phyloP scores from a whole-genome alignment of 106 monocot genomes.

The Allium cepa region DNA sequence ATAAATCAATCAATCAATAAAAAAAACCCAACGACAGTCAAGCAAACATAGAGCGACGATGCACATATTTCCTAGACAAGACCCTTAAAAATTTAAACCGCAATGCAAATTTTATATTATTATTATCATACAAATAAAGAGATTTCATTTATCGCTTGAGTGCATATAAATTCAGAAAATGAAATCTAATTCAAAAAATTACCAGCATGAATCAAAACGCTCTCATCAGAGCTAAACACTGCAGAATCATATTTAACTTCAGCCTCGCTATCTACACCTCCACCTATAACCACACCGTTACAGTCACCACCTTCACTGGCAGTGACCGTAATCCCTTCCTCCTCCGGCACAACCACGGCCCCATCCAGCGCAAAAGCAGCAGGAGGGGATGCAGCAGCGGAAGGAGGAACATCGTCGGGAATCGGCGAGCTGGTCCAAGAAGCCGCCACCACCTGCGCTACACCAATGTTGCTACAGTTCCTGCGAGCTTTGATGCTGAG shows the following conservation, averaged over 20 bases:
- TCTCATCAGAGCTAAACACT: conserved; percentile 56
- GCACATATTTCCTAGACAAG: no score
- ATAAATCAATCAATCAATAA: background rate
- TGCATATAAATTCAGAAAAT: no score
- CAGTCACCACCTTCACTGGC: conserved; percentile 7
- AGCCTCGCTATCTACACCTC: conserved; percentile 10
- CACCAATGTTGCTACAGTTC: conserved; percentile 99
- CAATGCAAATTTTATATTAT: no score
- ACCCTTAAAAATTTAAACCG: no score
- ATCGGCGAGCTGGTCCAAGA: conserved; percentile 57
- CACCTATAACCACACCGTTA: conserved; percentile 7
- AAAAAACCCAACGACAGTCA: background rate
- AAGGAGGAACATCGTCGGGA: background rate
- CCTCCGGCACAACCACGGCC: conserved; percentile 11
- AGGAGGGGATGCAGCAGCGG: background rate
- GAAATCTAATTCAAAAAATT: background rate
- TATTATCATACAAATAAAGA: no score
- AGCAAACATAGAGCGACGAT: background rate
- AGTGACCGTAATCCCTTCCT: conserved; percentile 9
- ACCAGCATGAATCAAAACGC: conserved; percentile 94
- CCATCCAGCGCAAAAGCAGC: conserved; percentile 8
- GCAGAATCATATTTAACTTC: conserved; percentile 10
- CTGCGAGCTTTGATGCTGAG: conserved; percentile 95
- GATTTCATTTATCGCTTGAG: no score
- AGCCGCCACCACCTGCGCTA: conserved; percentile 91